Conservation (phyloP, 23 red algal genomes). For the Agarophyton chilense region DNA sequence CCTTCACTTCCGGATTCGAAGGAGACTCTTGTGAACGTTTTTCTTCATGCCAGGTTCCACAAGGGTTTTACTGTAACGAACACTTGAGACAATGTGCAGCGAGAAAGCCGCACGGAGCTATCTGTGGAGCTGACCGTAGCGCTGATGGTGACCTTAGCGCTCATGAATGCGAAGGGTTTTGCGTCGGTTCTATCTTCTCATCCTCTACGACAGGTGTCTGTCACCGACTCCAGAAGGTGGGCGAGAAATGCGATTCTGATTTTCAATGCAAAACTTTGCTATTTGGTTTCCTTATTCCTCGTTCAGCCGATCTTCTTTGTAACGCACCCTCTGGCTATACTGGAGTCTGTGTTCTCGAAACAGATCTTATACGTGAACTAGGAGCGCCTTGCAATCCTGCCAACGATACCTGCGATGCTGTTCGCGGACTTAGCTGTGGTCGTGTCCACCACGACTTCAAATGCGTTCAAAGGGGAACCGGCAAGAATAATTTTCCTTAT, state of each 20-base stretch:
- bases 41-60: too few species aligned
- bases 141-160: too few species aligned
- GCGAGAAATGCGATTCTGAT: background rate
- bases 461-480: background rate
- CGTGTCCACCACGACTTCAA: background rate
- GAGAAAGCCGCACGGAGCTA: too few species aligned
- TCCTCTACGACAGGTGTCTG: background rate
- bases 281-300: background rate
- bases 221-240: background rate
- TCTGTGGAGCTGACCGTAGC: too few species aligned
- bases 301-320: background rate
- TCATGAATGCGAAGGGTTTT: constrained; percentile 3
- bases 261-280: background rate
- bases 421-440: background rate
- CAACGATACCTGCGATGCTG: background rate
- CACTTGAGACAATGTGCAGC: too few species aligned
- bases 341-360: constrained; percentile 4
- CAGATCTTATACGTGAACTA: constrained; percentile 11
- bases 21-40: too few species aligned
- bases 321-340: background rate
- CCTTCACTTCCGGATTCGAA: too few species aligned
- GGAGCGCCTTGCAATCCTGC: background rate
- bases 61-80: too few species aligned
- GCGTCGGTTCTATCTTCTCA: background rate
- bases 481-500: background rate